These are phyloP conservation scores for Suillus occidentalis DNA, from an alignment of 768 basidiomycete genomes.

Conservation along the genomic window DNA sequence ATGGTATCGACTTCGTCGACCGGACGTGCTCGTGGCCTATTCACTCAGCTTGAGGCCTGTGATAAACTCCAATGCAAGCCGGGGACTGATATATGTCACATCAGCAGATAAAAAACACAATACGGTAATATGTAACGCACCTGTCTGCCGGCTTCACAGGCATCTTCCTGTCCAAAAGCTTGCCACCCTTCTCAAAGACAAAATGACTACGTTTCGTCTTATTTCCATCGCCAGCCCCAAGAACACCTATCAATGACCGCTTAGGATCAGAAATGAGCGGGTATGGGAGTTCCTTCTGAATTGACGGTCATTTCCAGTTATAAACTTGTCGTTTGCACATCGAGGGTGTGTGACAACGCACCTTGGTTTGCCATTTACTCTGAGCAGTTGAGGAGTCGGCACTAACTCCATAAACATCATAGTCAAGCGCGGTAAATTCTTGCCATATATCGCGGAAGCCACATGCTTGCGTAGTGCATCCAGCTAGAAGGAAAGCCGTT, in stretches of 20 bases:
- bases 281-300: conserved; percentile 81
- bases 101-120: background rate
- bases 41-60: conserved; percentile 35
- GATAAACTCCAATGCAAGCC: conserved; percentile 68
- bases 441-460: conserved; percentile 84
- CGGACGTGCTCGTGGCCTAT: conserved; percentile 2
- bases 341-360: conserved; percentile 25
- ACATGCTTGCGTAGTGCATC: conserved; percentile 93
- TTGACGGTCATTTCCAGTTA: conserved; percentile 9
- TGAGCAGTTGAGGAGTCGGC: conserved; percentile 75
- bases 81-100: conserved; percentile 44
- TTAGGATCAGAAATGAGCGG: conserved; percentile 89
- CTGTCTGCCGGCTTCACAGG: conserved; percentile 89
- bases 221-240: conserved; percentile 79
- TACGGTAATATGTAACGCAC: conserved; percentile 33
- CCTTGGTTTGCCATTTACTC: conserved; percentile 86
- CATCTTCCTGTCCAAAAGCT: conserved; percentile 78
- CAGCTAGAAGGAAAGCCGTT: conserved; percentile 45
- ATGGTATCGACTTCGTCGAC: background rate
- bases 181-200: conserved; percentile 89
- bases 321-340: background rate
- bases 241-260: conserved; percentile 69
- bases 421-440: conserved; percentile 64
- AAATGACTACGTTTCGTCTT: conserved; percentile 93
- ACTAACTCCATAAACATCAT: conserved; percentile 82